phyloP scores from a whole-genome alignment of 2,329 filamentous ascomycete genomes.

The Xylaria arbuscula region DNA sequence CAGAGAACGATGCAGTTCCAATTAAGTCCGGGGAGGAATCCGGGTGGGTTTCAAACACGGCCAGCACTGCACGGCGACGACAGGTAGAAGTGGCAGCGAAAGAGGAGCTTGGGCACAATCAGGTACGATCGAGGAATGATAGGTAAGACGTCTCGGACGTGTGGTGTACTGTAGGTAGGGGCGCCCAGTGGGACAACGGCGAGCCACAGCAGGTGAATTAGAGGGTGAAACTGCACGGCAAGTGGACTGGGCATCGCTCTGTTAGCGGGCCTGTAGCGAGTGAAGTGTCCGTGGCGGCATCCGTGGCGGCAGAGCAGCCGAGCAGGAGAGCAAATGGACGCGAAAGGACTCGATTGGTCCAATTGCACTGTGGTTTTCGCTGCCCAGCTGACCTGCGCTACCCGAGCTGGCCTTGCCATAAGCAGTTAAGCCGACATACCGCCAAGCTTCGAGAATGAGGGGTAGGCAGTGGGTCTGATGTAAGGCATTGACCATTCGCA shows the following conservation, averaged over 20 bases:
- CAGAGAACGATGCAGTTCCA: conserved; percentile 19
- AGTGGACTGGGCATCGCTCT: not conserved
- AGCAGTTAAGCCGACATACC: conserved; percentile 20
- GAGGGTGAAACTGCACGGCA: conserved; percentile 11
- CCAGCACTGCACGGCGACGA: not conserved
- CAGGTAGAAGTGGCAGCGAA: conserved; percentile 10
- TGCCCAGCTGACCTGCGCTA: conserved; percentile 32
- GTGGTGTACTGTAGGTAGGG: not conserved
- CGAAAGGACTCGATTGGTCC: conserved; percentile 27
- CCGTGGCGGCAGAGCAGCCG: not conserved
- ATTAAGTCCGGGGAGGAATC: conserved; percentile 16
- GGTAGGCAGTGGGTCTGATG: conserved; percentile 26
- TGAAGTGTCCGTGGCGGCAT: not conserved
- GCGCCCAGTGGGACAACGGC: not conserved
- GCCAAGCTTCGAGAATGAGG: conserved; percentile 38
- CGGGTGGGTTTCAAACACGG: conserved; percentile 1
- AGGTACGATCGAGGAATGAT: conserved; percentile 24
- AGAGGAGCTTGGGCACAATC: conserved; percentile 23
- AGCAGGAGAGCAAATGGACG: conserved; percentile 2
- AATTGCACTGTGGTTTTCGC: conserved; percentile 33
- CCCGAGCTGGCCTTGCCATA: conserved; percentile 20
- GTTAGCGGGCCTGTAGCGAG: not conserved
- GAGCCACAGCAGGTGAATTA: conserved; percentile 20
- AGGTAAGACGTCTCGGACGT: conserved; percentile 3
- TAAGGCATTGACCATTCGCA: conserved; percentile 21